Percentiles rank a stretch among this genome's conserved stretches.
These are phyloP conservation scores for Coniochaeta sp. DNA, from an alignment of 2,329 filamentous ascomycete species.

Conservation along the genomic window DNA sequence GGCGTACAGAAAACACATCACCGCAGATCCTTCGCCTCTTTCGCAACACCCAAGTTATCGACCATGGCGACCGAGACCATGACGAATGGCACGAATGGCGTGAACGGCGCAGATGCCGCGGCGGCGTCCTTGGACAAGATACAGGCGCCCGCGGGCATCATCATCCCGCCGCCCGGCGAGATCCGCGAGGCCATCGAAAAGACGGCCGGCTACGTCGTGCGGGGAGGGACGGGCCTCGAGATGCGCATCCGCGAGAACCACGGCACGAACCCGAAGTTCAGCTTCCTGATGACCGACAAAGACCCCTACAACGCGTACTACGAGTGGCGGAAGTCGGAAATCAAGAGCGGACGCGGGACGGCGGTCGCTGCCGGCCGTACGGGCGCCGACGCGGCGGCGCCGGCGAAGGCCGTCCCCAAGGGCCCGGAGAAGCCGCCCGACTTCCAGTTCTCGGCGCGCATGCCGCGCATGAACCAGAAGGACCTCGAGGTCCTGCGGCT, in stretches of 20 bases:
- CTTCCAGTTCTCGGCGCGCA: constrained; percentile 89
- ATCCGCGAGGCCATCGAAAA: constrained; percentile 84
- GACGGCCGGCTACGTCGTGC: constrained; percentile 83
- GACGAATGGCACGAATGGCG: constrained; percentile 44
- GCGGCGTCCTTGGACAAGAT: constrained; percentile 53
- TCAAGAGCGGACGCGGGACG: constrained; percentile 76
- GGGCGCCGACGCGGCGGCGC: constrained; percentile 49
- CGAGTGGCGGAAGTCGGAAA: constrained; percentile 81
- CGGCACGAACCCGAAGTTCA: constrained; percentile 79
- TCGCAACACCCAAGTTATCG: neutral
- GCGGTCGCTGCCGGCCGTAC: constrained; percentile 68
- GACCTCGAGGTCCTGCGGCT: constrained; percentile 70
- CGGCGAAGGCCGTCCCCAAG: constrained; percentile 58
- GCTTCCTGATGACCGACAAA: constrained; percentile 71
- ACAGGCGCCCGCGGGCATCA: constrained; percentile 75
- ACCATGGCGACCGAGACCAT: constrained; percentile 27
- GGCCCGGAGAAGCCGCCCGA: constrained; percentile 80
- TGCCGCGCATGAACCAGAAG: constrained; percentile 94
- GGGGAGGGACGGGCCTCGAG: constrained; percentile 64
- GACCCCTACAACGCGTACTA: constrained; percentile 89
- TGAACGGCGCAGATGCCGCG: constrained; percentile 39
- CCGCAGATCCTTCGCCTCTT: neutral
- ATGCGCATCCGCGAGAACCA: constrained; percentile 83
- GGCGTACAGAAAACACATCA: neutral
- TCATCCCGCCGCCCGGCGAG: constrained; percentile 78